Evolutionary conservation across 345 rosid genomes (phyloP).

Genomic region (Trapa incisa): DNA sequence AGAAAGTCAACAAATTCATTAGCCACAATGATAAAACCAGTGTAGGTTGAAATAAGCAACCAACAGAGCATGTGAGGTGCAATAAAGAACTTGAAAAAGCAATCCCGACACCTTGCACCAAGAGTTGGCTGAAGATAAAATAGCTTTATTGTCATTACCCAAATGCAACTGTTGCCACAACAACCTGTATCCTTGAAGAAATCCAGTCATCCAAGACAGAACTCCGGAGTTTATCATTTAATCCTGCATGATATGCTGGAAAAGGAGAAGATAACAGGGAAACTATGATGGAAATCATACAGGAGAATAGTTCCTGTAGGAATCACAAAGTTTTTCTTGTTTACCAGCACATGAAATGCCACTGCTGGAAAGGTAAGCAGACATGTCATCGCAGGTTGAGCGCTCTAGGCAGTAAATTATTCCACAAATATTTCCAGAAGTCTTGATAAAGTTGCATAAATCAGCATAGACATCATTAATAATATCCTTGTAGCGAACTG

Average conservation of each 20-base stretch:
- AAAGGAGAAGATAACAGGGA: slow-evolving; percentile 10
- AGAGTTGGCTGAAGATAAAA: slow-evolving; percentile 1
- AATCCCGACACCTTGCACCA: neutral
- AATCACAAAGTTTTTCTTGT: neutral
- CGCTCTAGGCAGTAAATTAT: slow-evolving; percentile 96
- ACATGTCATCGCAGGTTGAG: slow-evolving; percentile 74
- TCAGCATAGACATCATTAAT: slow-evolving; percentile 61
- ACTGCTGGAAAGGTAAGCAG: slow-evolving; percentile 53
- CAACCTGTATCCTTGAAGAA: slow-evolving; percentile 83
- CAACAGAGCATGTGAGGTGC: neutral
- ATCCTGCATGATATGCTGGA: slow-evolving; percentile 93
- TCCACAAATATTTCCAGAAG: slow-evolving; percentile 63
- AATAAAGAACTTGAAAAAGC: neutral
- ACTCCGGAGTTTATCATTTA: slow-evolving; percentile 64
- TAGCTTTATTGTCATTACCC: slow-evolving; percentile 42
- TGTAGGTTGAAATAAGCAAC: neutral
- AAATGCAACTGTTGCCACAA: slow-evolving; percentile 96
- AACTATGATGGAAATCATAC: neutral
- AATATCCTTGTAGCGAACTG: slow-evolving; percentile 92
- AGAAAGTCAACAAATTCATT: slow-evolving; percentile 22
- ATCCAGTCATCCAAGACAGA: slow-evolving; percentile 84
- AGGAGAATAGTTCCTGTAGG: neutral
- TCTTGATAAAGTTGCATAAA: slow-evolving; percentile 51
- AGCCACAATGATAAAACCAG: slow-evolving; percentile 12
- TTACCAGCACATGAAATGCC: slow-evolving; percentile 89